Evolutionary conservation across 73 alveolate genomes (phyloP), one percentile per base, ranked within the genome.

Genomic region (Paramecium biaurelia): DNA sequence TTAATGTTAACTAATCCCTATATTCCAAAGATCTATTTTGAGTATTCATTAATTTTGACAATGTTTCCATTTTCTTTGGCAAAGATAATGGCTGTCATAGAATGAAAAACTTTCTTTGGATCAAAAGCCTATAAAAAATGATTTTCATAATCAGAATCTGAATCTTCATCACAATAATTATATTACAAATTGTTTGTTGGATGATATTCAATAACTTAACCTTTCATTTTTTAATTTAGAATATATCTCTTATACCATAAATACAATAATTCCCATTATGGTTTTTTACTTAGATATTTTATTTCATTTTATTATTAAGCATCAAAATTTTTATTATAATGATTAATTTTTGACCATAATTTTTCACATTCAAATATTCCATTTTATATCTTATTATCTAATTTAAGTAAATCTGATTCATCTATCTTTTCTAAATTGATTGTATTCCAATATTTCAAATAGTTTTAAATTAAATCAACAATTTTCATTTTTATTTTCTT

Each of bases 81-180:
- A 63, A 63, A 63, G 10, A 63, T 26, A 14, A 63, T 63, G 9
- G 84, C 10, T 63, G 84, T 63, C 45, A 30, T 30, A 2, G 49
- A 30, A 63, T 63, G 84, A n/a, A 63, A 63, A 12, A 63, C 45
- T 9, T 63, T 63, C 11, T 63, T 63, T 0, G 84, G 84, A 63
- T 63, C 84, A 30, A 63, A 63, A 14, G 84, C 41, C 9, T 30
- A 10, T 26, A 63, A 26, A 30, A 63, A 30, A 63, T 63, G 41
- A n/a, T 32, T 63, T 63, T 63, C 84, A 63, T 63, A 63, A 63
- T 63, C 84, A 12, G 84, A 63, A 63, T 63, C 84, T 12, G 84
- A 63, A 32, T 63, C 84, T 6, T 63, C 84, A 30, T 63, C 84
- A 30, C 41, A 30, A 24, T 23, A 63, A 63, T 63, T 63, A 10